Conservation (phyloP, 768 basidiomycete genomes). For the Mrakia blollopis region DNA sequence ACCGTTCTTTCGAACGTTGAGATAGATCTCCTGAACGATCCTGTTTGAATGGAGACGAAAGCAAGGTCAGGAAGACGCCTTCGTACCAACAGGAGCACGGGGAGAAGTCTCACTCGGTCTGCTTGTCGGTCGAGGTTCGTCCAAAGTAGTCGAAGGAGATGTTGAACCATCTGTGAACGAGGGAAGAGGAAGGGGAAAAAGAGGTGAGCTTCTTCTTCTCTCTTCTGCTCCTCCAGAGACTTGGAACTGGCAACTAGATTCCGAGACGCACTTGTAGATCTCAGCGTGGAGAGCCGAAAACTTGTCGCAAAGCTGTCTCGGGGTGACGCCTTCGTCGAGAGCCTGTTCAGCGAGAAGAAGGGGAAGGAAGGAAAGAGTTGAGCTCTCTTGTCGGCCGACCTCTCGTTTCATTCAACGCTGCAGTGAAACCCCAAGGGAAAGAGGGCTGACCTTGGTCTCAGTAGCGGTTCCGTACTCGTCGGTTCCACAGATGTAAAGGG, state of each 20-base stretch:
- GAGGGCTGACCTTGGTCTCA: conserved; percentile 73
- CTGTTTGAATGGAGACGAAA: conserved; percentile 47
- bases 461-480: conserved; percentile 99
- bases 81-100: not conserved
- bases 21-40: conserved; percentile 84
- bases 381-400: not conserved
- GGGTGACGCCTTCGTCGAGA: conserved; percentile 45
- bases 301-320: conserved; percentile 68
- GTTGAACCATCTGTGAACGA: conserved; percentile 69
- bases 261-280: conserved; percentile 61
- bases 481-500: conserved; percentile 93
- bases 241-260: not conserved
- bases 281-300: conserved; percentile 82
- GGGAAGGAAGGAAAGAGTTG: not conserved
- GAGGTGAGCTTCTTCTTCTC: not conserved
- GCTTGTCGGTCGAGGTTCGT: conserved; percentile 80
- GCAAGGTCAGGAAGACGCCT: not conserved
- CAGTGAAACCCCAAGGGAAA: not conserved
- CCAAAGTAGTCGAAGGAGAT: conserved; percentile 96
- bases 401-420: not conserved
- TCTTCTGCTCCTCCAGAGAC: no score
- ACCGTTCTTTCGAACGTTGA: conserved; percentile 71
- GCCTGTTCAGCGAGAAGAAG: conserved; percentile 33
- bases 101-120: conserved; percentile 66
- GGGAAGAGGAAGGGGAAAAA: not conserved